Conservation (phyloP, 2,329 filamentous ascomycete genomes). For the Juglanconis juglandina region DNA sequence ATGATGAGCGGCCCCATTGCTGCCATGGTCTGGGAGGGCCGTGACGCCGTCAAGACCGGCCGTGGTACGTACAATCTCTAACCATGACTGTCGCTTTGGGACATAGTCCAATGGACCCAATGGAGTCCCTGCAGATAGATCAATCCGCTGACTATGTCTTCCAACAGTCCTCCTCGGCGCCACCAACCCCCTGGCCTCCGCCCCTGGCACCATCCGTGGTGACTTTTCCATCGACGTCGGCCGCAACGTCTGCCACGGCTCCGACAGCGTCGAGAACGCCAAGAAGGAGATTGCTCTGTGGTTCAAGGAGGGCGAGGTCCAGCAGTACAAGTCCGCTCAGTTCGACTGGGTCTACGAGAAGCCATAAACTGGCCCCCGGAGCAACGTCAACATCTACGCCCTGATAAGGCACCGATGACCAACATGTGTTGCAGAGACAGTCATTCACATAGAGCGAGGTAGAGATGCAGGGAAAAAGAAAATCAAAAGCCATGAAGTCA, state of each 20-base stretch:
- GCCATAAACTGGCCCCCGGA: constrained; percentile 37
- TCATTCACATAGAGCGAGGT: constrained; percentile 13
- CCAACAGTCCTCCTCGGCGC: constrained; percentile 80
- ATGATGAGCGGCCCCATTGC: constrained; percentile 95
- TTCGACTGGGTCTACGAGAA: constrained; percentile 99
- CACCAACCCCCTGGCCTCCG: constrained; percentile 95
- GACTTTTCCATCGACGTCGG: constrained; percentile 70
- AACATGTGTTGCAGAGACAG: not conserved
- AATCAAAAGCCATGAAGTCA: not conserved
- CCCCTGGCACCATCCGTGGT: constrained; percentile 97
- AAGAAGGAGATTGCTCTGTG: constrained; percentile 99
- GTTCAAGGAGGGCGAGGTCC: constrained; percentile 87
- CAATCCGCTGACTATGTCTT: constrained; percentile 12
- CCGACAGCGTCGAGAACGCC: constrained; percentile 96
- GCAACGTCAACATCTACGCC: not conserved
- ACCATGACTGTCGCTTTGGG: not conserved
- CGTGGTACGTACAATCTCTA: constrained; percentile 58
- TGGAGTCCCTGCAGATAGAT: constrained; percentile 15
- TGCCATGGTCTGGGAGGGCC: constrained; percentile 99
- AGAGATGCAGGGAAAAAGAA: constrained; percentile 20
- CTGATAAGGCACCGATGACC: not conserved
- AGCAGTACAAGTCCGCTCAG: constrained; percentile 79
- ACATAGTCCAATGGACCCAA: not conserved
- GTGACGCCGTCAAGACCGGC: constrained; percentile 98
- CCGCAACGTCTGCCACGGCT: constrained; percentile 76